Evolutionary conservation across 2,329 filamentous ascomycete genomes (phyloP), one percentile per base, ranked within the genome.

Genomic region (Pseudogymnoascus pannorum): DNA sequence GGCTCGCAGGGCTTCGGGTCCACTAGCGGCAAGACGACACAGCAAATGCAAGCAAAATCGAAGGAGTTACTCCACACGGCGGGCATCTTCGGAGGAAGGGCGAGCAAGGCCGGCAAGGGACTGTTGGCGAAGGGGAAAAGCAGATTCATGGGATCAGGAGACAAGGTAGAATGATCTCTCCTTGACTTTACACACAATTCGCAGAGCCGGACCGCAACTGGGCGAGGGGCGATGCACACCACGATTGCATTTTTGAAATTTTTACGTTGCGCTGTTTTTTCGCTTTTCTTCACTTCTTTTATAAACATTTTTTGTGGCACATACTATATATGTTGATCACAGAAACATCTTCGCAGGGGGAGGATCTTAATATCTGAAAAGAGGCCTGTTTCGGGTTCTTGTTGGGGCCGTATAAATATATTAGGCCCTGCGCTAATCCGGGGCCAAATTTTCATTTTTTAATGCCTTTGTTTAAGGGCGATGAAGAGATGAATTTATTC

Each of bases 61-160:
- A 97, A 96, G 77, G 92, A 95, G 69, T 78, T 97, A 26, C 81
- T 97, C 71, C 89, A 94, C 66, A 87, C 88, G 20, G 92, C 92
- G 60, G 91, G 91, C 60, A 77, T 85, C 16, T 77, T 88, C 62
- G 83, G 86, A 63, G 85, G 85, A 22, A 87, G 87, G 70, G 86
- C 85, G 31, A 82, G 84, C 65, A 91, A 89, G 71, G 91, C 91
- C 62, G 92, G 92, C 57, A 96, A 96, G 78, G 93, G 92, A 59
- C 75, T 97, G 66, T 87, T 97, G 73, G 91, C 89, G 66, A 96
- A 96, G 77, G 91, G 92, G 67, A 93, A 89, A 77, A 93, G 84
- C 76, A 93, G 91, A 75, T 86, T 96, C 73, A 79, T 67, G 58
- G 67, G 68, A 62, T 65, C 82, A 65, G 85, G 86, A 71, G 90